Percentiles rank a stretch among this genome's conserved stretches.
phyloP scores from a whole-genome alignment of 768 basidiomycete genomes.

The Pisolithus sp. region DNA sequence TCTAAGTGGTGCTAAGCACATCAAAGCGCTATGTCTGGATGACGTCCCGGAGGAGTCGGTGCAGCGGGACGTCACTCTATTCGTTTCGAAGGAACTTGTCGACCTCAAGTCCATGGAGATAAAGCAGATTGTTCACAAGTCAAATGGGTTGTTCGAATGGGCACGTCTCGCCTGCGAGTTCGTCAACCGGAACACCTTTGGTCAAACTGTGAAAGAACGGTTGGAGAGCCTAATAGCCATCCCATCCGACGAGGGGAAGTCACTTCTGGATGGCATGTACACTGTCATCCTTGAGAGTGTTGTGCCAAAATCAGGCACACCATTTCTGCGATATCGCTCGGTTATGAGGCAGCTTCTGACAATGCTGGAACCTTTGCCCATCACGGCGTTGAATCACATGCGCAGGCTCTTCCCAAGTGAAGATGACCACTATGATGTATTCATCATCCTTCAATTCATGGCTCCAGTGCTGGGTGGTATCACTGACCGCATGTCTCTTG shows the following conservation, averaged over 20 bases:
- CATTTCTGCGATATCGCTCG: not conserved
- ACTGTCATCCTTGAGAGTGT: not conserved
- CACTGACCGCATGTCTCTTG: not conserved
- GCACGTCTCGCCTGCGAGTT: not conserved
- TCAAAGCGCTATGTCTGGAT: not conserved
- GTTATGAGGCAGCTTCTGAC: not conserved
- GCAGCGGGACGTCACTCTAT: not conserved
- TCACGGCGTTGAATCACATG: not conserved
- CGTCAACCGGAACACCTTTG: not conserved
- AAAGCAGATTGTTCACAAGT: not conserved
- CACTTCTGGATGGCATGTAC: not conserved
- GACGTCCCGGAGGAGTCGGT: not conserved
- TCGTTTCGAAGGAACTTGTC: not conserved
- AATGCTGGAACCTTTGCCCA: slow-evolving; percentile 2
- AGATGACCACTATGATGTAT: not conserved
- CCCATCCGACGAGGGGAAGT: not conserved
- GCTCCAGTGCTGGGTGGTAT: slow-evolving; percentile 6
- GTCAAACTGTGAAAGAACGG: not conserved
- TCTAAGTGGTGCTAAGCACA: not conserved
- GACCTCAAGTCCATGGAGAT: not conserved
- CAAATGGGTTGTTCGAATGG: not conserved
- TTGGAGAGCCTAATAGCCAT: not conserved
- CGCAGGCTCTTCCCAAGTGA: not conserved
- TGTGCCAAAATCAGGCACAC: not conserved
- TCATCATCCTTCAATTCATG: not conserved